Conservation (phyloP, 2,329 filamentous ascomycete species). For the Aphanocladium album region DNA sequence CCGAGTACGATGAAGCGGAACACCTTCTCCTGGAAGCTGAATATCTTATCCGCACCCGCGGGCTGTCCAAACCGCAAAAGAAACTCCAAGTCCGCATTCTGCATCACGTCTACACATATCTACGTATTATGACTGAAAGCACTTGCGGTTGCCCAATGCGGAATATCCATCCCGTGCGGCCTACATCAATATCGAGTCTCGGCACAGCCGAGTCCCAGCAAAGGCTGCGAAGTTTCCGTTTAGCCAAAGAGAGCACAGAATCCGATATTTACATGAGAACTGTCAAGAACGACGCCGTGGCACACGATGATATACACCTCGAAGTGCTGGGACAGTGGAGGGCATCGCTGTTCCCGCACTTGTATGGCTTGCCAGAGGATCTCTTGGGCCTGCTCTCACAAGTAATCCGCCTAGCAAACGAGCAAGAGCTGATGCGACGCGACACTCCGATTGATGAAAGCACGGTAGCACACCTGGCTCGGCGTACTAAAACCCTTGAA, state of each 20-base stretch:
- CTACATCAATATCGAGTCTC: neutral
- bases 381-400: slow-evolving; percentile 6
- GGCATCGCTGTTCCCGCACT: slow-evolving; percentile 1
- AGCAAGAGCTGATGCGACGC: slow-evolving; percentile 4
- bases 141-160: slow-evolving; percentile 7
- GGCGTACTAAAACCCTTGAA: neutral
- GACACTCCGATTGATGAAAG: neutral
- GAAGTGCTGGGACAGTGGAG: neutral
- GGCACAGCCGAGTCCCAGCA: neutral
- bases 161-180: slow-evolving; percentile 1
- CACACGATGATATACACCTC: neutral
- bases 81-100: neutral
- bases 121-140: slow-evolving; percentile 7
- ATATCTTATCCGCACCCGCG: slow-evolving; percentile 8
- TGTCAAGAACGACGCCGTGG: neutral
- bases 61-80: neutral
- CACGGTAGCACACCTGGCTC: neutral
- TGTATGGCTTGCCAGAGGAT: slow-evolving; percentile 4
- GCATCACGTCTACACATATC: slow-evolving; percentile 7
- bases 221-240: slow-evolving; percentile 6
- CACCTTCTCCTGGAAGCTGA: slow-evolving; percentile 2
- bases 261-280: neutral
- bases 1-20: slow-evolving; percentile 7
- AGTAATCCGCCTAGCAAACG: slow-evolving; percentile 7
- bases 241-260: slow-evolving; percentile 7